Conservation (phyloP, 768 basidiomycete genomes). For the Leccinum aurantiacum region DNA sequence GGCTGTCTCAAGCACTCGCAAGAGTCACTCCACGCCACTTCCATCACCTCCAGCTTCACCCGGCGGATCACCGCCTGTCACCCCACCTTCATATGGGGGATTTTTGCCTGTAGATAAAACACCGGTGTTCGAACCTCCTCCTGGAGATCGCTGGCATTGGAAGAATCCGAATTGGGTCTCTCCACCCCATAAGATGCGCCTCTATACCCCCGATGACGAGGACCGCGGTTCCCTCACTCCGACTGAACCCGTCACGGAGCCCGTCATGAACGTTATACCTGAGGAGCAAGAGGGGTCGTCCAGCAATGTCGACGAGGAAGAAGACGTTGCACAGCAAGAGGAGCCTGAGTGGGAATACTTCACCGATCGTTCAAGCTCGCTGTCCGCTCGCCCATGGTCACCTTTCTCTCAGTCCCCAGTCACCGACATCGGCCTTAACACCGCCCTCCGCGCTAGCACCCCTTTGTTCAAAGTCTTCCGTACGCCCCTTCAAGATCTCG, state of each 20-base stretch:
- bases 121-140: conserved; percentile 28
- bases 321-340: conserved; percentile 5
- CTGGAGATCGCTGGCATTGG: conserved; percentile 35
- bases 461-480: conserved; percentile 36
- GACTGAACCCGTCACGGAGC: conserved; percentile 31
- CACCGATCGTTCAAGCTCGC: conserved; percentile 19
- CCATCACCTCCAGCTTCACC: conserved; percentile 32
- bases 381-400: conserved; percentile 27
- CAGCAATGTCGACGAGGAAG: conserved; percentile 9
- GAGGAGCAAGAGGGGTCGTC: conserved; percentile 17
- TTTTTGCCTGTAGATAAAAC: conserved; percentile 21
- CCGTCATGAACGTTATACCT: conserved; percentile 1
- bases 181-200: conserved; percentile 29
- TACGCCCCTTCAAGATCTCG: conserved; percentile 30
- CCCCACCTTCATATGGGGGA: conserved; percentile 12
- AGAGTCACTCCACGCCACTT: conserved; percentile 24
- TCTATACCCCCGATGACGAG: conserved; percentile 22
- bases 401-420: conserved; percentile 27
- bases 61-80: conserved; percentile 21
- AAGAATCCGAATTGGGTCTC: conserved; percentile 36
- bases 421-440: conserved; percentile 26
- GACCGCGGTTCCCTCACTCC: conserved; percentile 30
- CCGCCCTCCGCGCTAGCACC: conserved; percentile 31
- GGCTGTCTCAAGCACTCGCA: conserved; percentile 9
- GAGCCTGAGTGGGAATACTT: conserved; percentile 10